Evolutionary conservation across 2,329 filamentous ascomycete genomes (phyloP), one percentile per base, ranked within the genome.

Genomic region (Arthrobotrys sphaeroides): DNA sequence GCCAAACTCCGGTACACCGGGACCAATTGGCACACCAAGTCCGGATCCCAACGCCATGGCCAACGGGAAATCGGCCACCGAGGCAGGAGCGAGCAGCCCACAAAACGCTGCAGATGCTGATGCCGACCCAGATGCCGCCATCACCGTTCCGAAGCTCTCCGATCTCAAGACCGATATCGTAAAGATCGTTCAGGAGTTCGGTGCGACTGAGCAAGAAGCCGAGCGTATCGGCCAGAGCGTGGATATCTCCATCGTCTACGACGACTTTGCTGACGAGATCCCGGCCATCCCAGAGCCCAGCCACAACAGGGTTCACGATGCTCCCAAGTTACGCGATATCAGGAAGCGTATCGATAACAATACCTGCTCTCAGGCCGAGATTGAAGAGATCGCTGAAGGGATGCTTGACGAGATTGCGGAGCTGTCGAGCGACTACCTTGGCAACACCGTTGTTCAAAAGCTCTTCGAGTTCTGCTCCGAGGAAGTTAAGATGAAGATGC

Each of bases 361-460:
- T 81, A 92, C 91, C 72, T 90, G 94, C 82, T 91, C 91, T 0
- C 88, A 91, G 75, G 86, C 90, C 16, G 95, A 99, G 82, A 96
- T 98, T 79, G 95, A 99, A 83, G 90, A 90, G 78, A 96, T 95
- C 77, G 95, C 95, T 42, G 86, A 92, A 76, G 92, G 92, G 77
- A 99, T 99, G 95, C 88, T 99, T 13, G 93, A 94, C 7, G 95
- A 99, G 82, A 95, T 99, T 81, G 93, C 94, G 2, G 95, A 99
- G 83, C 86, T 99, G 22, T 88, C 95, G 1, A 80, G 79, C 36
- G 78, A 99, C 83, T 99, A 99, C 80, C 88, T 99, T 31, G 95
- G 95, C 79, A 99, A 99, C 84, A 99, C 95, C 0, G 95, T 99
- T n/a, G 94, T 99, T 16, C 95, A 99, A 84, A 99, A 99, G 84